These are phyloP conservation scores for Phyllosticta citriasiana DNA, from an alignment of 2,329 filamentous ascomycete genomes.

Conservation along the genomic window DNA sequence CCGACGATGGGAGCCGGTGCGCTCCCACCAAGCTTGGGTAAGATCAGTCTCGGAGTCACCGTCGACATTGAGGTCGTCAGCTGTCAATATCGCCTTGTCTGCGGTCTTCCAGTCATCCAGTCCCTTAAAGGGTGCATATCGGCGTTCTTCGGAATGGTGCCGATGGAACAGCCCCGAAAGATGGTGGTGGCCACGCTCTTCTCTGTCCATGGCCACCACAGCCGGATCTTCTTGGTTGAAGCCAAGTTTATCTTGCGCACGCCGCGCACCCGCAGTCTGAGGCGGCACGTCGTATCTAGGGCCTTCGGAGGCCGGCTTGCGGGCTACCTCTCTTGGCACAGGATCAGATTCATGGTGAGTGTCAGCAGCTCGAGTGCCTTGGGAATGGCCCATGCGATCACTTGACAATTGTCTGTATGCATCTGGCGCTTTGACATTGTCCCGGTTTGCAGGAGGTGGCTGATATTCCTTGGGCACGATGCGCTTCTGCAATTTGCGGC, in stretches of 20 bases:
- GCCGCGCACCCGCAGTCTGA: slow-evolving; percentile 26
- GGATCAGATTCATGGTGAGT: slow-evolving; percentile 27
- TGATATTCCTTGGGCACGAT: slow-evolving; percentile 11
- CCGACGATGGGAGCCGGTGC: slow-evolving; percentile 36
- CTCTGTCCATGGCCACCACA: background rate
- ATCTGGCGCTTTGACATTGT: slow-evolving; percentile 12
- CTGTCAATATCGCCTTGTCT: slow-evolving; percentile 27
- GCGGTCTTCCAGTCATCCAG: slow-evolving; percentile 48
- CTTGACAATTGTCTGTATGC: slow-evolving; percentile 30
- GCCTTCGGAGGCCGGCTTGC: slow-evolving; percentile 14
- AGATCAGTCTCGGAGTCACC: slow-evolving; percentile 19
- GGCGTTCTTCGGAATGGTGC: slow-evolving; percentile 35
- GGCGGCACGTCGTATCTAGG: slow-evolving; percentile 26
- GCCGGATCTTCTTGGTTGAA: slow-evolving; percentile 24
- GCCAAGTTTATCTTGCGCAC: slow-evolving; percentile 31
- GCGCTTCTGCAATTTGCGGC: slow-evolving; percentile 21
- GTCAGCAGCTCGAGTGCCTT: slow-evolving; percentile 23
- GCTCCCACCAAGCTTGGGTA: slow-evolving; percentile 65
- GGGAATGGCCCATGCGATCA: slow-evolving; percentile 27
- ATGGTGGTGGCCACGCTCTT: slow-evolving; percentile 15
- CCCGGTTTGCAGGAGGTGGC: background rate
- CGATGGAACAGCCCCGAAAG: slow-evolving; percentile 22
- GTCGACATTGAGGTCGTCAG: slow-evolving; percentile 35
- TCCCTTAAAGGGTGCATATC: slow-evolving; percentile 43
- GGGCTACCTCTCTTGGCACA: slow-evolving; percentile 20